These are phyloP conservation scores for Orychophragmus violaceus DNA, from an alignment of 345 rosid species.

Conservation along the genomic window DNA sequence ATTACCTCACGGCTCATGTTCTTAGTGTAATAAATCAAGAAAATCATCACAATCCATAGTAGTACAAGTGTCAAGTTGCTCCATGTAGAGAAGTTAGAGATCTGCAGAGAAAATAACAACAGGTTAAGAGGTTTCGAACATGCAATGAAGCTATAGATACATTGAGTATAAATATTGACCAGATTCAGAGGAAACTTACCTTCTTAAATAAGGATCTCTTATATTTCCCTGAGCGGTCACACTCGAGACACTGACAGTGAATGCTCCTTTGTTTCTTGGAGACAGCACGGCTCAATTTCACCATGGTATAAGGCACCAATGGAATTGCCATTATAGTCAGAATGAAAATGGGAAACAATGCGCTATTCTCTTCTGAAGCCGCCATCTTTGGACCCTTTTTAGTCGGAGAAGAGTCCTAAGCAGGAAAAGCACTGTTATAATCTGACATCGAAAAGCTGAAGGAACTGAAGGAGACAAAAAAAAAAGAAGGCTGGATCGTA, in stretches of 20 bases:
- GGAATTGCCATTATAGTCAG: conserved; percentile 95
- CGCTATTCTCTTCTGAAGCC: conserved; percentile 83
- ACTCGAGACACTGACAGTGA: conserved; percentile 80
- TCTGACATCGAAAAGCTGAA: neutral
- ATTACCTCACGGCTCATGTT: conserved; percentile 80
- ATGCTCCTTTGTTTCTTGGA: conserved; percentile 63
- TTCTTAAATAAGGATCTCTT: conserved; percentile 72
- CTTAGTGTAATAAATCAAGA: conserved; percentile 81
- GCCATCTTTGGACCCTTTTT: conserved; percentile 53
- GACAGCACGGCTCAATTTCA: conserved; percentile 64
- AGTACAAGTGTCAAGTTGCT: conserved; percentile 83
- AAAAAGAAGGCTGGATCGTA: conserved; percentile 1
- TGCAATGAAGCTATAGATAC: neutral
- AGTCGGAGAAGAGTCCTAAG: conserved; percentile 12
- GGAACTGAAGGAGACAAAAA: neutral
- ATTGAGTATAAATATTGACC: neutral
- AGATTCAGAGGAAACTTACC: conserved; percentile 34
- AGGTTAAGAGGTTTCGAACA: neutral
- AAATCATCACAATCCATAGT: conserved; percentile 84
- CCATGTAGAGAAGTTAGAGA: conserved; percentile 87
- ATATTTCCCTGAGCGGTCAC: conserved; percentile 78
- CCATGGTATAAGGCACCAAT: conserved; percentile 76
- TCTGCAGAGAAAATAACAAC: no score
- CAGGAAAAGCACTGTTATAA: conserved; percentile 20
- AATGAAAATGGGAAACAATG: conserved; percentile 88